Evolutionary conservation across 2,329 filamentous ascomycete species (phyloP), one percentile per base, ranked within the genome.

Genomic region (Pseudogymnoascus pannorum): DNA sequence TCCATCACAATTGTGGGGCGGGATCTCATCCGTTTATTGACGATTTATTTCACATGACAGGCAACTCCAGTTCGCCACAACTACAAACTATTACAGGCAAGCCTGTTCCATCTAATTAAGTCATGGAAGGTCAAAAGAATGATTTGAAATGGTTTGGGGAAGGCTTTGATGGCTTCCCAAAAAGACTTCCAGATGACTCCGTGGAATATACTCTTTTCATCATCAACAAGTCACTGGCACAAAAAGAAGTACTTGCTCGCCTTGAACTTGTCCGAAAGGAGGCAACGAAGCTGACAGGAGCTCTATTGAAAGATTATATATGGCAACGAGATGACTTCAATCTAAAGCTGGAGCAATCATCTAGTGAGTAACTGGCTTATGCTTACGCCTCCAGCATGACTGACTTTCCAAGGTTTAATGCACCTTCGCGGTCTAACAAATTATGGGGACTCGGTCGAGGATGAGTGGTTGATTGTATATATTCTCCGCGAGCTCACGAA

Each of bases 401-500:
- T 60, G 66, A 63, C 26, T 31, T 26, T 18, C 24, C 26, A 40
- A 81, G 81, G 79, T 1, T 70, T 84, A 7, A 71, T 78, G n/a
- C 86, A 87, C 65, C 81, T 99, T 5, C 82, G 85, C 65, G 93
- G 93, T 18, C 79, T 80, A 59, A 94, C 91, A 0, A 89, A 93
- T 72, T 97, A 92, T 69, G 92, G 93, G 7, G 95, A 99, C 74
- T 94, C 92, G 0, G 87, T 97, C 3, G 93, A 96, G 70, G 94
- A 99, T 69, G 95, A 99, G 77, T 99, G 94, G 95, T 82, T 97
- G 5, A 87, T 97, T 63, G 92, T 97, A 18, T 96, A 92, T 75
- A 77, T 97, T 4, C 79, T 99, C 29, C 85, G 89, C 48, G 88
- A 96, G 74, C 76, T 97, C 67, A 92, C 87, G 67, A 88, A 81